Conservation (phyloP, 345 rosid genomes). For the Eucalyptus fibrosa region DNA sequence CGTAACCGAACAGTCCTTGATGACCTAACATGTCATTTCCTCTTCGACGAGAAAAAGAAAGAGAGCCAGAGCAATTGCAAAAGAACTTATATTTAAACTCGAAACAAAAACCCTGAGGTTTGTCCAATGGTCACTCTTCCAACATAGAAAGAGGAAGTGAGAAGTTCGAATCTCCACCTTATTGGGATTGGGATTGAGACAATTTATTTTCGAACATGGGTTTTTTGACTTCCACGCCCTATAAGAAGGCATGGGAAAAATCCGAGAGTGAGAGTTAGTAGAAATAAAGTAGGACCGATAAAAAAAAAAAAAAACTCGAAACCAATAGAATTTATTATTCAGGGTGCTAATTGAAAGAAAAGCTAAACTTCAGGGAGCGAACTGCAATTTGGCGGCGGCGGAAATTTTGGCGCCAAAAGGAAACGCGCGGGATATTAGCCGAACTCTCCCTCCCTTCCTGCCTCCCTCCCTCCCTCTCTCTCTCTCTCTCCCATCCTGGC, state of each 20-base stretch:
- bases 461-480: not conserved
- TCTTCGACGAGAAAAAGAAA: not conserved
- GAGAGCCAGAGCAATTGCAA: not conserved
- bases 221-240: too few species aligned
- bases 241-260: too few species aligned
- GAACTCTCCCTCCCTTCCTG: not conserved
- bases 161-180: too few species aligned
- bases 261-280: too few species aligned
- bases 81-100: not conserved
- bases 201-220: too few species aligned
- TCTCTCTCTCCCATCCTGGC: not conserved
- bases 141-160: too few species aligned
- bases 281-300: too few species aligned
- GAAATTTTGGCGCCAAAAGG: not conserved
- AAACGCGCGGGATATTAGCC: not conserved
- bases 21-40: not conserved
- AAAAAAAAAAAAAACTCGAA: not conserved
- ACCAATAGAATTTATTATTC: not conserved
- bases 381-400: not conserved
- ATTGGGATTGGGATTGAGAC: fast-evolving
- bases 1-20: not conserved
- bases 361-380: not conserved
- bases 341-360: not conserved
- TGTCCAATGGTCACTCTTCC: too few species aligned
- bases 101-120: not conserved